Evolutionary conservation across 805 yeast species (phyloP).

Genomic region (Komagataella pastoris): DNA sequence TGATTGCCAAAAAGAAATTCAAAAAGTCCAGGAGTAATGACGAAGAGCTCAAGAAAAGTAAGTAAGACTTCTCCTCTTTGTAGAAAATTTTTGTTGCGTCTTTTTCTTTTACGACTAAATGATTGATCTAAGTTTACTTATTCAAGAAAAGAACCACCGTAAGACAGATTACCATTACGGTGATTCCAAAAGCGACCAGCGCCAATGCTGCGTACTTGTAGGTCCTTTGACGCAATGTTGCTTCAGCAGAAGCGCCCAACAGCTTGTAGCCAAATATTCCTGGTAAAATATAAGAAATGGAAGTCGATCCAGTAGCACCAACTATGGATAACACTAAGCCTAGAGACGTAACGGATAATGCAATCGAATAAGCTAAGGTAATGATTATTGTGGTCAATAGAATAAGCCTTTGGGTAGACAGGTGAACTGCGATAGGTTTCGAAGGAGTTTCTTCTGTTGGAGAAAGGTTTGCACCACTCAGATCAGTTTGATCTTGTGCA

Average conservation of each 20-base stretch:
- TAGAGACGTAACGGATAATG: constrained; percentile 56
- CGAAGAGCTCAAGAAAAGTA: not conserved
- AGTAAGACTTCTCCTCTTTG: not conserved
- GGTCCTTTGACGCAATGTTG: constrained; percentile 14
- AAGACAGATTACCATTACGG: constrained; percentile 33
- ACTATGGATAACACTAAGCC: constrained; percentile 78
- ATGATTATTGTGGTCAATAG: constrained; percentile 31
- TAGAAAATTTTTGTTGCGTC: not conserved
- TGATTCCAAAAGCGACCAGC: constrained; percentile 54
- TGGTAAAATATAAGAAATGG: constrained; percentile 83
- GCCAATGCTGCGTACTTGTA: constrained; percentile 37
- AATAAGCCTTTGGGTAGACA: constrained; percentile 15
- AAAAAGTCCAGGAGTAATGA: not conserved
- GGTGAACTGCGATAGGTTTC: constrained; percentile 6
- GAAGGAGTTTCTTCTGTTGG: constrained; percentile 2
- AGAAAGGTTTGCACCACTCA: not conserved
- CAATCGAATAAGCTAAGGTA: constrained; percentile 43
- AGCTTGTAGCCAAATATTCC: constrained; percentile 75
- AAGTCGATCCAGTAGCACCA: constrained; percentile 89
- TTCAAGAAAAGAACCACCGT: constrained; percentile 18
- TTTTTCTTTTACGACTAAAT: not conserved
- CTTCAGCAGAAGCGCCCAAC: constrained; percentile 29
- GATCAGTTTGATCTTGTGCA: not conserved
- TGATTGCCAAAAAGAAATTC: constrained; percentile 47
- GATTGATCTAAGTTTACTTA: not conserved